Percentiles rank a stretch among this genome's conserved stretches.
Conservation (phyloP, 2,329 filamentous ascomycete species). For the Dothistroma pini region DNA sequence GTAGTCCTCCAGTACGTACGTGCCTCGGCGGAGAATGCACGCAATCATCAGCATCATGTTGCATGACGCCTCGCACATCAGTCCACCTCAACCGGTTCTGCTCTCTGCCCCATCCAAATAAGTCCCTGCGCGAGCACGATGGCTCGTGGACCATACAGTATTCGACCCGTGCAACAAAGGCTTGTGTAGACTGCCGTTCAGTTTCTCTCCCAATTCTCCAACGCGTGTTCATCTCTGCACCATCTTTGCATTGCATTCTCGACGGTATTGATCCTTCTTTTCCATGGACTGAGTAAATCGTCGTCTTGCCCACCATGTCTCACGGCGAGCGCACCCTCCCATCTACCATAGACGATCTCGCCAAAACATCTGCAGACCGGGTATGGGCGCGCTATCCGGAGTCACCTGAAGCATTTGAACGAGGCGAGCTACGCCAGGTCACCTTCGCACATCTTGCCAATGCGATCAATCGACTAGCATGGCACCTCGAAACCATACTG, state of each 20-base stretch:
- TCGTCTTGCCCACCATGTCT: constrained; percentile 1
- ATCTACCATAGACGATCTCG: constrained; percentile 7
- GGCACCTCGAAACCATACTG: neutral
- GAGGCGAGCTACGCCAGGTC: neutral
- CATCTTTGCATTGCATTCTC: neutral
- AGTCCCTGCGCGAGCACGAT: too few relatives aligned
- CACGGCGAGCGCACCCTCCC: constrained; percentile 5
- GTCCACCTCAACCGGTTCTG: too few relatives aligned
- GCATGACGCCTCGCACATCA: too few relatives aligned
- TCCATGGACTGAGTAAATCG: neutral
- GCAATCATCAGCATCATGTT: too few relatives aligned
- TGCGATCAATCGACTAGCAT: constrained; percentile 14
- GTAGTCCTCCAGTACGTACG: too few relatives aligned
- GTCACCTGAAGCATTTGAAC: constrained; percentile 7
- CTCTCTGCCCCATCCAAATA: too few relatives aligned
- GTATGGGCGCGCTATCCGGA: constrained; percentile 10
- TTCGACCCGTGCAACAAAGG: too few relatives aligned
- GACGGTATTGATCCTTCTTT: neutral
- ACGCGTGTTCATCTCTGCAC: neutral
- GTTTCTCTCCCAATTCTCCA: neutral
- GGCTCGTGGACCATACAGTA: too few relatives aligned
- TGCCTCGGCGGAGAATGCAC: too few relatives aligned
- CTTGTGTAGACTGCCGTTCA: neutral
- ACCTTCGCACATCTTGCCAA: constrained; percentile 10
- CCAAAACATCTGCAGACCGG: neutral